Base-by-base conservation (phyloP, 2,329 filamentous ascomycete species). In the Fusarium temperatum region DNA sequence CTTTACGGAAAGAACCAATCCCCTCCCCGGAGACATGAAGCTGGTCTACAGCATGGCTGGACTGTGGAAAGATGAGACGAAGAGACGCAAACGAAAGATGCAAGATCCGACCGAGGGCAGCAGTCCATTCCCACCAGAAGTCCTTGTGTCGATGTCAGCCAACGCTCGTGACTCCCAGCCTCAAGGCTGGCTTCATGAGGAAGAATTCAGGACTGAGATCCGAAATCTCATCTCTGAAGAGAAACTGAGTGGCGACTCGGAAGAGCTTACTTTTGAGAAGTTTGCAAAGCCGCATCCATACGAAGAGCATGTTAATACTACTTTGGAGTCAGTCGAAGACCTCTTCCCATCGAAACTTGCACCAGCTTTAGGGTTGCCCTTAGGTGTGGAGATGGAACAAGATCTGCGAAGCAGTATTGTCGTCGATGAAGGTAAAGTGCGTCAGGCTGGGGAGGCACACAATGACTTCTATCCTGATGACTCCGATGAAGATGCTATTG, bases 11-110 rank as follows among this genome's bases (percentile, higher is more conserved):
- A 88, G 90, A 18, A 82, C 90, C 17, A 85, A 88, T 41, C 91
- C 93, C 7, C 81, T 92, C 26, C 85, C 89, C 1, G 82, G 87
- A 1, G 91, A 94, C 73, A 86, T 95, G 79, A 98, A 97, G 79
- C 87, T 98, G 17, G 95, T 99, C 10, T 91, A 94, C 78, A 99
- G 96, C 73, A 96, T 99, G 93, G 95, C 94, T 63, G 93, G 94
- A 2, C 83, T 99, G 6, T 99, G 96, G 96, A 91, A 91, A 79
- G 94, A 98, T 76, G 96, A 98, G 81, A 94, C 92, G 1, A 91
- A 90, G 66, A 89, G 95, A 50, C 89, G 95, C 38, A 96, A 93
- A 81, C 87, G 89, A 54, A 89, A 89, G 51, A 92, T 96, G 88
- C 89, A 90, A 5, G 85, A 92, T 53, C 84, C 83, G 11, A 86